Evolutionary conservation across 2,329 filamentous ascomycete species (phyloP), one percentile per base, ranked within the genome.

Genomic region (Ophiostoma piceae): DNA sequence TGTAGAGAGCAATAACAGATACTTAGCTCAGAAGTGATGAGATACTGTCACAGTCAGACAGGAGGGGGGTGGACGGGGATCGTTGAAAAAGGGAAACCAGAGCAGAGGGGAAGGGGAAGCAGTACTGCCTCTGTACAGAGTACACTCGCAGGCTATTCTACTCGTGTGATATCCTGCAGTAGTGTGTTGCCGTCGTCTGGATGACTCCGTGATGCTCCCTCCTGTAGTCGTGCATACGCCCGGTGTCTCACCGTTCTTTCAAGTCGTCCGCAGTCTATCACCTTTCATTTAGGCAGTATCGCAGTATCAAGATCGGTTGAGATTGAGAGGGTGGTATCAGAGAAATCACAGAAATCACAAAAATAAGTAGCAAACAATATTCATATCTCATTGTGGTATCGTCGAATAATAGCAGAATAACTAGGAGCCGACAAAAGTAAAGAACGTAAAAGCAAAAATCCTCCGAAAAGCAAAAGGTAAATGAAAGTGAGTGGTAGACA

Each of bases 151-250:
- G 51, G 22, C 51, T 26, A 57, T 12, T 26, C 4, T 16, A 57
- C 51, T 57, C 51, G 51, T 57, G 51, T 57, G 51, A 57, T 57
- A 29, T 57, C 51, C 26, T 26, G 51, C 51, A 57, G 51, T 57
- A 57, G 51, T 57, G 51, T 11, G 6, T 57, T 57, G 51, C 51
- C 51, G 51, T 57, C 51, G 26, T 22, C 22, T 57, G 14, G 51
- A 26, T 14, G 51, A 26, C n/a, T 47, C 47, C 9, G 39, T 12
- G 39, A 41, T 41, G 12, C 11, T 41, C 11, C 26, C n/a, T 57
- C 51, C 51, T 26, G 51, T 57, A 26, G n/a, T 26, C 8, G 14
- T 57, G 51, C 51, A 57, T 57, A 22, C 51, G 47, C 47, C 47
- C 19, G 51, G 22, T 57, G 51, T 57, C 51, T 57, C 51, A 57